phyloP scores from a whole-genome alignment of 352 stramenopile species.

The Phytopythium aichiense region DNA sequence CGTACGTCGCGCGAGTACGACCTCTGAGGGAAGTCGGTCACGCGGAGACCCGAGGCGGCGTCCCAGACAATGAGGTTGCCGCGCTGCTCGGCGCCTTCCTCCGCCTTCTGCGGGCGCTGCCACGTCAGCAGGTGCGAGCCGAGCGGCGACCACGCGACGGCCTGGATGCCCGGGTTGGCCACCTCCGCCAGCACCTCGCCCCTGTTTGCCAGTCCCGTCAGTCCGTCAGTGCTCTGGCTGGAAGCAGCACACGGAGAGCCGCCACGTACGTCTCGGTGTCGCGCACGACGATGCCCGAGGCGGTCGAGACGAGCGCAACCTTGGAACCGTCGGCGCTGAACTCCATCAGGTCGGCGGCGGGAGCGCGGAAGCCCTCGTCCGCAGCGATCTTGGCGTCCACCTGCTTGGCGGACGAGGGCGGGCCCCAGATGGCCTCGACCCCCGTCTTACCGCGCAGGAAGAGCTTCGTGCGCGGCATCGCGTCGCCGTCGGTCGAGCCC shows the following conservation, averaged over 20 bases:
- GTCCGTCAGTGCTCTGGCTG: background rate
- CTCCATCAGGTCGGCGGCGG: conserved; percentile 60
- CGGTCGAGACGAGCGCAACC: conserved; percentile 56
- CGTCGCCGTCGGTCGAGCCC: background rate
- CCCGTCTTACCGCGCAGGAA: conserved; percentile 76
- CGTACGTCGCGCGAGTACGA: conserved; percentile 71
- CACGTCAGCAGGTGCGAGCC: conserved; percentile 84
- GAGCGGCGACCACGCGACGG: conserved; percentile 76
- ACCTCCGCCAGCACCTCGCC: conserved; percentile 58
- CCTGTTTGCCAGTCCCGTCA: conserved; percentile 12
- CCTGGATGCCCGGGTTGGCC: conserved; percentile 69
- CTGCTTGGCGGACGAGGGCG: conserved; percentile 49
- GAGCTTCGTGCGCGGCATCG: conserved; percentile 64
- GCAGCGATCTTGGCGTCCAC: conserved; percentile 37
- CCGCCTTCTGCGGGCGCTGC: conserved; percentile 81
- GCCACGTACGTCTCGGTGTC: conserved; percentile 47
- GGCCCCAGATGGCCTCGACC: conserved; percentile 75
- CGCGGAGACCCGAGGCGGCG: conserved; percentile 39
- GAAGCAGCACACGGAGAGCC: background rate
- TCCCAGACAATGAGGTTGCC: conserved; percentile 88
- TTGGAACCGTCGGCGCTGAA: conserved; percentile 67
- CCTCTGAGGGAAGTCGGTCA: conserved; percentile 85
- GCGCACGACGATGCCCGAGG: conserved; percentile 62
- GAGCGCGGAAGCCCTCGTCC: conserved; percentile 46
- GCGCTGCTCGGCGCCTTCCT: conserved; percentile 14